These are phyloP conservation scores for Buxus sempervirens DNA, from an alignment of 164 flowering plant species.

Conservation along the genomic window DNA sequence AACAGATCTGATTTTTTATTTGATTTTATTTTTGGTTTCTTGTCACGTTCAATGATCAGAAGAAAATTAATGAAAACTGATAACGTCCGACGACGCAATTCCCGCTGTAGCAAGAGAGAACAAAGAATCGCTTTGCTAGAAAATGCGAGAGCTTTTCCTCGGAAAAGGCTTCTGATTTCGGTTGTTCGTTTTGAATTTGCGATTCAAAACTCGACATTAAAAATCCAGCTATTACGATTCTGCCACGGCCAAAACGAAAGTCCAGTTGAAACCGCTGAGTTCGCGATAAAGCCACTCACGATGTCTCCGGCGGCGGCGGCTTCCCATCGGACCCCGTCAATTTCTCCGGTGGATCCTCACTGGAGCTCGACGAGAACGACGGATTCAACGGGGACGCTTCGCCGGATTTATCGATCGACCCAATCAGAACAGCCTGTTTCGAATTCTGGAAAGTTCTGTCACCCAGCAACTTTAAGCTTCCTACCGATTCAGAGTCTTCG, in stretches of 20 bases:
- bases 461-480: conserved; percentile 4
- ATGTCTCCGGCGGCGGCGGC: conserved; percentile 43
- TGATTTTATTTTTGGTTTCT: too few species aligned
- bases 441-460: conserved; percentile 2
- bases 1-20: too few species aligned
- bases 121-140: too few species aligned
- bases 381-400: conserved; percentile 23
- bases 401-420: conserved; percentile 16
- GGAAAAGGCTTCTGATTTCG: too few species aligned
- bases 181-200: too few species aligned
- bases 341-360: conserved; percentile 62
- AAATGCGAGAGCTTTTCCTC: too few species aligned
- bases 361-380: conserved; percentile 60
- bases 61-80: neutral
- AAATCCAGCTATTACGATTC: conserved; percentile 22
- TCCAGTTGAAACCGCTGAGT: too few species aligned
- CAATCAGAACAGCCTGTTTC: conserved; percentile 8
- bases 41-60: neutral
- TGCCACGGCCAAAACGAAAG: conserved; percentile 6
- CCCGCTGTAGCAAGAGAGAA: conserved; percentile 54
- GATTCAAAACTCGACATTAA: neutral
- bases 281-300: conserved; percentile 51
- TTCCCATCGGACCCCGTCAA: conserved; percentile 48
- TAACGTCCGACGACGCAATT: conserved; percentile 30
- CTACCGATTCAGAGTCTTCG: conserved; percentile 17